Base-by-base conservation (phyloP, 495 filamentous ascomycete species). In the Daldinia grandis region DNA sequence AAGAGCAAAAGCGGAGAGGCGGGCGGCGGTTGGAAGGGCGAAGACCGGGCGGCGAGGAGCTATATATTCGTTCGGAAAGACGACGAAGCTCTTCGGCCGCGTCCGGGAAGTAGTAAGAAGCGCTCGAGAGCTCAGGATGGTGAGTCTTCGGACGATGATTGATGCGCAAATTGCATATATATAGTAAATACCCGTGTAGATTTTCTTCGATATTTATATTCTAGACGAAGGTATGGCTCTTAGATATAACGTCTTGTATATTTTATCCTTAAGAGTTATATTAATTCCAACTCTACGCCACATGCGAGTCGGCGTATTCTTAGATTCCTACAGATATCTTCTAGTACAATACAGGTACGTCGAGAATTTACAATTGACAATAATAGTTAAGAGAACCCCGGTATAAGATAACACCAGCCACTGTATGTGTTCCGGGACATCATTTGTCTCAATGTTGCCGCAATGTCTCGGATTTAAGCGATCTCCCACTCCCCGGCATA, bases 1-100 rank as follows among this genome's bases (percentile, higher is more conserved):
- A 80, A 73, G 74, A 81, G 85, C 87, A 81, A 82, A 80, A 71
- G 79, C 81, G 86, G 88, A 28, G 82, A 83, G 78, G 77, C 76
- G 27, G 68, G 66, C 19, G 70, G 72, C 9, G 82, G 79, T 8
- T 96, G 93, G 93, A 90, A 88, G 71, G 93, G 93, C 4, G 93
- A 94, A 74, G 88, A 93, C 64, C 83, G 93, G 69, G 76, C 84
- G 15, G 89, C 91, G 24, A 85, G 92, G 76, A 93, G 89, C 76
- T 97, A 89, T 80, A 85, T 95, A 9, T 95, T 97, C 79, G 88
- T 88, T 55, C 88, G 86, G 76, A 87, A 83, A 79, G 89, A 86
- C 19, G 84, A 74, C 53, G 53, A 56, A 47, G 56, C 54, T 25
- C n/a, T n/a, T n/a, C 62, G 58, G 62, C 49, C 53, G 21, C 47